Evolutionary conservation across 2,329 filamentous ascomycete species (phyloP).

Genomic region (Phyllosticta paracitricarpa): DNA sequence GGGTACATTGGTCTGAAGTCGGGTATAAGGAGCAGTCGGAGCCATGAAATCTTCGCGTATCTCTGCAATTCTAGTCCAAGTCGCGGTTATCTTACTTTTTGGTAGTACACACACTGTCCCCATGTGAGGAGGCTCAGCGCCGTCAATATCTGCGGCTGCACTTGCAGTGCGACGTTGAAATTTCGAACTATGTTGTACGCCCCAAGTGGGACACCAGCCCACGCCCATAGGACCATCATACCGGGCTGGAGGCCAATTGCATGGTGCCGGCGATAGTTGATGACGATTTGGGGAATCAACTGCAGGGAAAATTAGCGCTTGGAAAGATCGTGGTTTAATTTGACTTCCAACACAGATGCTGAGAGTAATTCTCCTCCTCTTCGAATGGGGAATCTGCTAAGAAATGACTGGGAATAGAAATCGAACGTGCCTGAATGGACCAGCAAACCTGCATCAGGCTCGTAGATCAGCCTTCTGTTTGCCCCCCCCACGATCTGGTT

Average conservation of each 20-base stretch:
- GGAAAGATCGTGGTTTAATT: background rate
- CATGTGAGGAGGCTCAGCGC: constrained; percentile 43
- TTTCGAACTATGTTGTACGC: constrained; percentile 47
- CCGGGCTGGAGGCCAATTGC: constrained; percentile 55
- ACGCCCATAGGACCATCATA: constrained; percentile 65
- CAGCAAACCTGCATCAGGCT: constrained; percentile 41
- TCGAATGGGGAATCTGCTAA: too few species aligned
- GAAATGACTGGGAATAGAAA: background rate
- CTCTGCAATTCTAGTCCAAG: too few species aligned
- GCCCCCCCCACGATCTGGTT: background rate
- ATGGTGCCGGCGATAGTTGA: constrained; percentile 58
- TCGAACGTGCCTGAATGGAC: constrained; percentile 47
- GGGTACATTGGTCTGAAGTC: background rate
- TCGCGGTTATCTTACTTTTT: constrained; percentile 20
- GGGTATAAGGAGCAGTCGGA: background rate
- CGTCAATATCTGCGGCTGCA: constrained; percentile 49
- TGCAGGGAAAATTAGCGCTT: constrained; percentile 21
- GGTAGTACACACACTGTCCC: constrained; percentile 48
- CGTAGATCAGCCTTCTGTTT: background rate
- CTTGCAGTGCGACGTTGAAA: constrained; percentile 43
- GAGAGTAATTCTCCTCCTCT: too few species aligned
- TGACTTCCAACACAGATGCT: background rate
- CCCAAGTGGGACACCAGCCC: constrained; percentile 57
- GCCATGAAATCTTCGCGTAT: background rate
- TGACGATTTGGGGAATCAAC: constrained; percentile 59